Evolutionary conservation across 177 flowering plant genomes (phyloP), one percentile per base, ranked within the genome.

Genomic region (Vitis hybrid): DNA sequence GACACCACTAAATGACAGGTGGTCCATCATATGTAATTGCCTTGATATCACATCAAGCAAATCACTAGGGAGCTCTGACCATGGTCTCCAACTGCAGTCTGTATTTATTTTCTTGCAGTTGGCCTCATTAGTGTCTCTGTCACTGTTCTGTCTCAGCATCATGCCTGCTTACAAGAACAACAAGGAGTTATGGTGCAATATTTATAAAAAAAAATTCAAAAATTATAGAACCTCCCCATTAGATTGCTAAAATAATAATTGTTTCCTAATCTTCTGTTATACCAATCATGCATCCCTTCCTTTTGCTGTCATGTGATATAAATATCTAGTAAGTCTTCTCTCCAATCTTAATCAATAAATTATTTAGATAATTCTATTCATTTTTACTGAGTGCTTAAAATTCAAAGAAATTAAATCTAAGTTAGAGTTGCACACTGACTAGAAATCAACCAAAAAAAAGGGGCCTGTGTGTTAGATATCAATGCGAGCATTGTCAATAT

Each of bases 11-110:
- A 68, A 48, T 23, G 63, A 54, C 21, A 68, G 17, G 45, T 48
- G 59, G 48, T 68, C 70, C 59, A 49, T 5, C 62, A 68, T 4
- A 56, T 10, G 26, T 55, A 68, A 63, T 12, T n/a, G 63, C 21
- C 14, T 23, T 5, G 23, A 59, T 14, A 68, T 59, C 56, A 58
- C 1, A 23, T 58, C 10, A 49, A 68, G 55, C 40, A 68, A 18
- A 1, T 68, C 70, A 34, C 7, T 26, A 19, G 70, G 70, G 40
- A 68, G 64, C 13, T 68, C 70, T 56, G 56, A 68, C 70, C 45
- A 68, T 21, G 32, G 63, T 23, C 63, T 67, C 52, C 18, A 23
- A 7, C 51, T 26, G 34, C 14, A 40, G 26, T 6, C 13, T 9
- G 10, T 64, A n/a, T 50, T 64, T 34, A 10, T 3, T 55, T 15